Evolutionary conservation across 176 grass and related monocot genomes (phyloP), one percentile per base, ranked within the genome.

Genomic region (Melocanna baccifera): DNA sequence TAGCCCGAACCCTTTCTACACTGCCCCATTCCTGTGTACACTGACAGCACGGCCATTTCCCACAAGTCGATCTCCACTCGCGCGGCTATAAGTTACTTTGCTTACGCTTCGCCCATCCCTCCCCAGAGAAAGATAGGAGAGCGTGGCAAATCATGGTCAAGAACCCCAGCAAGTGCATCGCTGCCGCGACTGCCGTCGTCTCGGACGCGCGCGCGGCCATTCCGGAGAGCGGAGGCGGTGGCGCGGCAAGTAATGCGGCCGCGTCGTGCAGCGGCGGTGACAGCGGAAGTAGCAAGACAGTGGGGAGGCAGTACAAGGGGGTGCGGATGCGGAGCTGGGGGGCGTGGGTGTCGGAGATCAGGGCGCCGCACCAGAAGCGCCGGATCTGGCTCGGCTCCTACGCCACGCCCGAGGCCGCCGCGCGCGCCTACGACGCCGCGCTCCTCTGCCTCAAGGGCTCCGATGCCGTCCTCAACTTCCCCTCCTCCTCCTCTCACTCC

Each of bases 331-430:
- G 95, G 69, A 97, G 88, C 82, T 97, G 95, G 95, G 95, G 95
- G 8, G 94, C 95, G 37, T 97, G 95, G 95, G 95, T 97, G 52
- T 97, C 95, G 1, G 95, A 97, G 88, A 95, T 97, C 79, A 91
- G 95, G 78, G 92, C 92, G 52, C 95, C 95, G 59, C 86, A 90
- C 70, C 92, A 94, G 86, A 97, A 97, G 89, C 91, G 88, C 18
- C 82, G 95, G 74, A 97, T 97, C 53, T 97, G 95, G 95, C 95
- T 97, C 11, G 95, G 95, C 2, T 97, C 95, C 40, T 97, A 97
- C 86, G 86, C 95, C 26, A 97, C 92, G 0, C 80, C 95, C 0
- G 95, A 97, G 83, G 95, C 92, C 14, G 95, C 95, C 3, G 95
- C 95, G 48, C 89, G 92, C 12, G 95, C 95, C 52, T 97, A 97